Evolutionary conservation across 768 basidiomycete species (phyloP), one percentile per base, ranked within the genome.

Genomic region (Hygrophorus pudorinus): DNA sequence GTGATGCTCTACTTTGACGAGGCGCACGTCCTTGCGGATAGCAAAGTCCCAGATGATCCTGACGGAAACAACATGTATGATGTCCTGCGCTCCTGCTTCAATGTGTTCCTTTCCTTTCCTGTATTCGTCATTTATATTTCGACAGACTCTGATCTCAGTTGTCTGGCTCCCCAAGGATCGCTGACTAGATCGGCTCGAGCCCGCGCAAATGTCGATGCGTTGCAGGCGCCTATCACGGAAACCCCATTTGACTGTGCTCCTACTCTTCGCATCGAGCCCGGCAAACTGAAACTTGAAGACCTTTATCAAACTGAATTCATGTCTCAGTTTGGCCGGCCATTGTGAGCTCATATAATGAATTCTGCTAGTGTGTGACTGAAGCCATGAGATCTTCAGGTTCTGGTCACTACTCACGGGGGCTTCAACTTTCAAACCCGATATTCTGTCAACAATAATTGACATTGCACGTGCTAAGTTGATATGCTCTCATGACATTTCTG

Each of bases 201-300:
- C 4, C 30, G 27, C 16, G 14, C 14, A 29, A 42, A 29, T 32
- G 27, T 29, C 5, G 38, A 39, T 28, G 12, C 24, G 12, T 12
- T 42, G 17, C 31, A 44, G 14, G 42, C 42, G 13, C 42, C 42
- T 16, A 35, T 44, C 11, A 44, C 42, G 2, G 42, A 44, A 31
- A 44, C 34, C 20, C 42, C 42, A 20, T 44, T 44, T 31, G 42
- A 44, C 21, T 44, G 42, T 36, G 34, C 32, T 12, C 31, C 42
- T 5, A 17, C 5, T 2, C 12, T 44, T n/a, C 16, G 17, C 8
- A 24, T 44, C 29, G n/a, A 21, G 17, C 21, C 31, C 10, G 24
- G 34, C 4, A 17, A 2, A 12, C 20, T 18, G 2, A 44, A 12
- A 24, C 12, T 34, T 1, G 7, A 17, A 20, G 34, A 36, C 17